These are phyloP conservation scores for Melampsora americana DNA, from an alignment of 1,284 basidiomycete genomes.

Conservation along the genomic window DNA sequence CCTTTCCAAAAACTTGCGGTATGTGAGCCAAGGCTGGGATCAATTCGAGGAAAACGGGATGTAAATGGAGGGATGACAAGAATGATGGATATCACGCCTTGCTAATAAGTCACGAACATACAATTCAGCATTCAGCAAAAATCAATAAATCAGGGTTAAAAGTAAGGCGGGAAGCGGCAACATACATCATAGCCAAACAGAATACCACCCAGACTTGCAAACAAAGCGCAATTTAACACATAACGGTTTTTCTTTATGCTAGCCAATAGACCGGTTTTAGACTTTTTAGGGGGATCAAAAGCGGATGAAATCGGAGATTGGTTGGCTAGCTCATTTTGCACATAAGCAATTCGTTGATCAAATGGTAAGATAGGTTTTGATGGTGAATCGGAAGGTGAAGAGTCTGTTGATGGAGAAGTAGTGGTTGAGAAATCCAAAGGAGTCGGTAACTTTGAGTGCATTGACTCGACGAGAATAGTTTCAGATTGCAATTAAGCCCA, in stretches of 20 bases:
- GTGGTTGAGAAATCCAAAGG: not conserved
- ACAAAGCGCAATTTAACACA: constrained; percentile 32
- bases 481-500: too few relatives aligned
- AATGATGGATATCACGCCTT: constrained; percentile 52
- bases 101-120: constrained; percentile 46
- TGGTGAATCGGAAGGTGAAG: not conserved
- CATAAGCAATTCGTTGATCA: not conserved
- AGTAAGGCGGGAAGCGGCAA: not conserved
- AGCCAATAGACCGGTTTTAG: constrained; percentile 1
- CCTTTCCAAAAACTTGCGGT: constrained; percentile 40
- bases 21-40: constrained; percentile 35
- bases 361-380: not conserved
- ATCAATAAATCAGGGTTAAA: not conserved
- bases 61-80: constrained; percentile 52
- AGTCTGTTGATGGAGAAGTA: not conserved
- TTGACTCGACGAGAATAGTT: too few relatives aligned
- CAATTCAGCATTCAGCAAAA: not conserved
- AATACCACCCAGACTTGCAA: constrained; percentile 41
- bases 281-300: not conserved
- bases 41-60: constrained; percentile 49
- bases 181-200: constrained; percentile 44
- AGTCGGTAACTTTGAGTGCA: not conserved
- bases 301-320: constrained; percentile 8
- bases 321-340: not conserved
- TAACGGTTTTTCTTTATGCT: constrained; percentile 20